A percentile compares a stretch with the other conserved stretches of the same genome.
phyloP scores from a whole-genome alignment of 257 asterid genomes.

The Ligustrum vulgare region DNA sequence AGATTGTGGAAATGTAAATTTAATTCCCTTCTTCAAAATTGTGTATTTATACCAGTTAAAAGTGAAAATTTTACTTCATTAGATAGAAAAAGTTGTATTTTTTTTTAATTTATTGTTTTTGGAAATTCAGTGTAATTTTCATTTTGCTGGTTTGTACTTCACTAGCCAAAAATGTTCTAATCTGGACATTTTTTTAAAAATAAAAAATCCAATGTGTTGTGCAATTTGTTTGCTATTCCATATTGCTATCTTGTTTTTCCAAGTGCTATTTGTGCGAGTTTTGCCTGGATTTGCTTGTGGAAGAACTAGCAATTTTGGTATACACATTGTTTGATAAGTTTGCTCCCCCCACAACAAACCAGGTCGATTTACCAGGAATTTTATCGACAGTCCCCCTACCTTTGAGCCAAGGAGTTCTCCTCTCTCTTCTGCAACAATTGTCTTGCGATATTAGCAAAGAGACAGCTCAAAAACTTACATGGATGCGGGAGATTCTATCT shows the following conservation, averaged over 20 bases:
- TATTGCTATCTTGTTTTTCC: neutral
- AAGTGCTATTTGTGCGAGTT: neutral
- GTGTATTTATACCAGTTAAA: neutral
- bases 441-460: slow-evolving; percentile 78
- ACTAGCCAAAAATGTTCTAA: neutral
- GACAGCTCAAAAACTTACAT: slow-evolving; percentile 59
- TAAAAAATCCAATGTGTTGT: too few relatives aligned
- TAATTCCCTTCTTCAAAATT: neutral
- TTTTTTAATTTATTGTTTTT: too few relatives aligned
- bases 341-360: slow-evolving; percentile 2
- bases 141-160: neutral
- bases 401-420: slow-evolving; percentile 94
- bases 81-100: neutral
- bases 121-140: too few relatives aligned
- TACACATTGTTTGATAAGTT: neutral
- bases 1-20: neutral
- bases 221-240: neutral
- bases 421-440: slow-evolving; percentile 84
- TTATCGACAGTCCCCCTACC: slow-evolving; percentile 72
- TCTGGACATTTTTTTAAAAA: too few relatives aligned
- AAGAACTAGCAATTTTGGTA: neutral
- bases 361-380: slow-evolving; percentile 78
- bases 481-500: slow-evolving; percentile 86
- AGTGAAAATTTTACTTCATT: neutral
- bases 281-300: neutral